Base-by-base conservation (phyloP, 148 eudicot species). In the Talinum fruticosum region DNA sequence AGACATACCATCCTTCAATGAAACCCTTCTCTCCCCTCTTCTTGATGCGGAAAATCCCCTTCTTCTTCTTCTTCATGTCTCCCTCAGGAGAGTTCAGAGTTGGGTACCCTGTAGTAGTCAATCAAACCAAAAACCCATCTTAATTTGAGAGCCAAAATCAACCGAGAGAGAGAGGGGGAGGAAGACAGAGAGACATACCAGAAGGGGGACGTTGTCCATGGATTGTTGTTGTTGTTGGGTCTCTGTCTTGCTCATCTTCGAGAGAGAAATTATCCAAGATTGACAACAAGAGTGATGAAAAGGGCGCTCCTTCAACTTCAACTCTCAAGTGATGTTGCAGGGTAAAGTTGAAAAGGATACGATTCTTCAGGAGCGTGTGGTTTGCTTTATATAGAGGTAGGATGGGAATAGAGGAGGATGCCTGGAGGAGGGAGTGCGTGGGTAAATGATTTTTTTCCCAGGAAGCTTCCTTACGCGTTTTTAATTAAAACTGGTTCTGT, bases 1-100 rank as follows among this genome's bases (percentile, higher is more conserved):
- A 49, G 38, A 86, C 81, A 78, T 90, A 92, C 97, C 97, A 92
- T 84, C 92, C 97, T 86, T 90, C 94, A 54, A 90, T 72, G 86
- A 88, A 90, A 34, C 97, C 94, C 79, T 84, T 90, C 1, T 92
- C 94, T 37, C 94, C 93, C 76, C 84, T 88, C 73, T 84, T 82
- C 79, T 85, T 85, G 30, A 81, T 62, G 41, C 85, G 72, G 77
- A 79, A 83, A 81, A 70, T 66, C 49, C 84, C 73, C 84, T 78
- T 83, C 79, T 85, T 85, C 82, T 78, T 85, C 80, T 80, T 81
- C 73, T 78, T 82, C 80, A 72, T 81, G 61, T 66, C 81, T 28
- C 54, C 80, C 18, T 75, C 81, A 64, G 85, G 82, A 18, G 94
- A 80, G 49, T 73, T 81, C 44, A 80, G 81, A 62, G 87, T 85